phyloP scores from a whole-genome alignment of 2,329 filamentous ascomycete species.

The Colletotrichum sojae region DNA sequence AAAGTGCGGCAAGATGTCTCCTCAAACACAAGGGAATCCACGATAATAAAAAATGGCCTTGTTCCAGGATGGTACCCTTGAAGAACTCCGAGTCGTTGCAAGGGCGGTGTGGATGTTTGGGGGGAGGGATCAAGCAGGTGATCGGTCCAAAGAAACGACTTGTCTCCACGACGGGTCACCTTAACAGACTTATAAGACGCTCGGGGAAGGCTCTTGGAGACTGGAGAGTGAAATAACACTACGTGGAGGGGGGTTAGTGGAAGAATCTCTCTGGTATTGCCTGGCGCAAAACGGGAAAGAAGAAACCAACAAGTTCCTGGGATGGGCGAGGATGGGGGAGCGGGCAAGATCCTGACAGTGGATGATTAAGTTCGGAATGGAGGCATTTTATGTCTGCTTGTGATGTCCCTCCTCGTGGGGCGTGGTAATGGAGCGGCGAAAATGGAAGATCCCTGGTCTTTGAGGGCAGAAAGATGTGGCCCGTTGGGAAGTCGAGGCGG shows the following conservation, averaged over 20 bases:
- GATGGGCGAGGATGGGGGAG: slow-evolving; percentile 40
- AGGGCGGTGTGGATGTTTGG: slow-evolving; percentile 41
- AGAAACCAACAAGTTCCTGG: slow-evolving; percentile 40
- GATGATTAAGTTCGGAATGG: slow-evolving; percentile 42
- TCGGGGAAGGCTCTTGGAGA: slow-evolving; percentile 25
- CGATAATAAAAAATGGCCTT: slow-evolving; percentile 40
- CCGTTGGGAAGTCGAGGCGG: slow-evolving; percentile 40
- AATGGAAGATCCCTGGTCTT: slow-evolving; percentile 40
- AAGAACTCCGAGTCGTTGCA: slow-evolving; percentile 40
- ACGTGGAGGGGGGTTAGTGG: slow-evolving; percentile 39
- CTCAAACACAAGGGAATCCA: slow-evolving; percentile 43
- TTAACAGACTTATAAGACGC: slow-evolving; percentile 39
- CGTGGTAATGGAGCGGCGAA: slow-evolving; percentile 28
- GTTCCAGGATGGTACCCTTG: slow-evolving; percentile 41
- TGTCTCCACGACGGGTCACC: slow-evolving; percentile 42
- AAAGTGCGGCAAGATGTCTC: slow-evolving; percentile 39
- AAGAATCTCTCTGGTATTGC: slow-evolving; percentile 39
- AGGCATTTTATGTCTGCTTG: slow-evolving; percentile 44
- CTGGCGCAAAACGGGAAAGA: slow-evolving; percentile 42
- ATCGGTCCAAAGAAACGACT: slow-evolving; percentile 42
- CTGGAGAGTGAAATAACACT: slow-evolving; percentile 30
- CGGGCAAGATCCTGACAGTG: slow-evolving; percentile 37
- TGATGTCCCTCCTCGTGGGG: slow-evolving; percentile 39
- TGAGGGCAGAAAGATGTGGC: slow-evolving; percentile 34
- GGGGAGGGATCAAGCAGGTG: slow-evolving; percentile 37